Conservation (phyloP, 768 basidiomycete genomes). For the Boletellus emodensis region DNA sequence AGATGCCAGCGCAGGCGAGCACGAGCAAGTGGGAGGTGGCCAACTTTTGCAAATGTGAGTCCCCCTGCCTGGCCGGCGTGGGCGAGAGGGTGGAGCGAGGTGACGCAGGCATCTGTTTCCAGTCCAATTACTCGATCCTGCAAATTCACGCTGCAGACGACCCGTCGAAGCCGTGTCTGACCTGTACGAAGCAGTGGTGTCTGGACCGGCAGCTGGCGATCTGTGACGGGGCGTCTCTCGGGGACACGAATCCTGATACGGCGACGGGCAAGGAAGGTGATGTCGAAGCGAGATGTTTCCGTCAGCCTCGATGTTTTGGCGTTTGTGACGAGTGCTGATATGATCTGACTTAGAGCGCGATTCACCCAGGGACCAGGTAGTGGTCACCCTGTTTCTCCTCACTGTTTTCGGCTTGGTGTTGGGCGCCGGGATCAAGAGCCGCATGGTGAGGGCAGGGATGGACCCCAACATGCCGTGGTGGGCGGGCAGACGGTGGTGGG, state of each 20-base stretch:
- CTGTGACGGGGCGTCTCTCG: slow-evolving; percentile 75
- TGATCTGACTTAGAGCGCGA: slow-evolving; percentile 66
- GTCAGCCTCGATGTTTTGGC: slow-evolving; percentile 50
- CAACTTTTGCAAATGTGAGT: slow-evolving; percentile 84
- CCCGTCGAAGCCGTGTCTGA: slow-evolving; percentile 85
- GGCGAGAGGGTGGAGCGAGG: slow-evolving; percentile 3
- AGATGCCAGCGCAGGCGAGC: slow-evolving; percentile 41
- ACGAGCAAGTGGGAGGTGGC: slow-evolving; percentile 85
- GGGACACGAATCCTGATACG: slow-evolving; percentile 87
- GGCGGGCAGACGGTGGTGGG: slow-evolving; percentile 74
- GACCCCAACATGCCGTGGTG: slow-evolving; percentile 61
- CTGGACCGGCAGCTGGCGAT: slow-evolving; percentile 85
- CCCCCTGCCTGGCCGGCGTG: background rate
- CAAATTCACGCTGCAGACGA: slow-evolving; percentile 77
- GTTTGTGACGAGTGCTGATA: slow-evolving; percentile 25
- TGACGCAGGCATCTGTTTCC: slow-evolving; percentile 81
- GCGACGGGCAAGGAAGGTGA: slow-evolving; percentile 94
- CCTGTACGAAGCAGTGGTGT: slow-evolving; percentile 95
- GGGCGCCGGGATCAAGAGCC: slow-evolving; percentile 77
- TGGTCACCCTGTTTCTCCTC: slow-evolving; percentile 87
- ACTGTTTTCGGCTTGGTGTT: slow-evolving; percentile 83
- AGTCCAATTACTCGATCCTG: slow-evolving; percentile 81
- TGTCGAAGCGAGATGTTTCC: slow-evolving; percentile 93
- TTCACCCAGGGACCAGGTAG: slow-evolving; percentile 91
- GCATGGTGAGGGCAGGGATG: slow-evolving; percentile 76